phyloP scores from a whole-genome alignment of 2,329 filamentous ascomycete species.

The Laburnicola sp. region DNA sequence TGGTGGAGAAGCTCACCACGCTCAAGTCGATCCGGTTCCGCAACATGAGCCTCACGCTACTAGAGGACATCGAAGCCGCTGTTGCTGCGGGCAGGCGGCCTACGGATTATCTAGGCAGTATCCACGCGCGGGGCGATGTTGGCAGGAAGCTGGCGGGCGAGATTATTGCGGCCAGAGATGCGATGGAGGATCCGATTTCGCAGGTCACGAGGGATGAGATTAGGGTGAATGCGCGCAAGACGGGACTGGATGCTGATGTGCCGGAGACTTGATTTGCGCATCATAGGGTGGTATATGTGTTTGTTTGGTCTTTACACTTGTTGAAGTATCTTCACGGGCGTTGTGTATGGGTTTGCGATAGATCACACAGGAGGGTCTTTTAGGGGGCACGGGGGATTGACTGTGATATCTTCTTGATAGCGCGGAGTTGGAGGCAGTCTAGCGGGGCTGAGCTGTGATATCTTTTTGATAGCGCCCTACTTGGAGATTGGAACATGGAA shows the following conservation, averaged over 20 bases:
- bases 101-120: background rate
- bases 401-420: no score
- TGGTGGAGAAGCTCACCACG: background rate
- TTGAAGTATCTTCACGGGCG: no score
- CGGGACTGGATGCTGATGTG: background rate
- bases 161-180: background rate
- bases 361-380: no score
- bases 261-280: background rate
- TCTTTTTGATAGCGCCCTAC: no score
- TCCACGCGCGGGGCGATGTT: background rate
- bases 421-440: no score
- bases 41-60: background rate
- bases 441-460: no score
- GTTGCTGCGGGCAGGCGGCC: background rate
- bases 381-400: no score
- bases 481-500: no score
- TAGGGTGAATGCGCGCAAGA: background rate
- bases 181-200: background rate
- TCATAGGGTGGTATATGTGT: no score
- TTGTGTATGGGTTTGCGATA: no score
- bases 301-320: no score
- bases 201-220: background rate
- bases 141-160: background rate
- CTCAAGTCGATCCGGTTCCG: background rate
- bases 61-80: background rate